Evolutionary conservation across 139 green algal species (phyloP).

Genomic region (Mychonastes homosphaera): DNA sequence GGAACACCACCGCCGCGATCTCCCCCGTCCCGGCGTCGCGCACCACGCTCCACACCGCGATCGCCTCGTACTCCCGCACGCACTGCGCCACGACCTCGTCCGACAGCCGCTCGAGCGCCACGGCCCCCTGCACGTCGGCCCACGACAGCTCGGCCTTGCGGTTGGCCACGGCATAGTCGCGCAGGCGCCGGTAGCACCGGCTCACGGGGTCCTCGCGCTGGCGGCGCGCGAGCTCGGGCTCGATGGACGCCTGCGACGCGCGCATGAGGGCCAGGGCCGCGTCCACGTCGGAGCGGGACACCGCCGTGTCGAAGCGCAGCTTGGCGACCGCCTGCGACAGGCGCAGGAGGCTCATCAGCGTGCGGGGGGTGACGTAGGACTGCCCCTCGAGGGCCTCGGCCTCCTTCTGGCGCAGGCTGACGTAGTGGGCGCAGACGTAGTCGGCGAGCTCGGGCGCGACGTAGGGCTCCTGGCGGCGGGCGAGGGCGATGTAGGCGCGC

Average conservation of each 20-base stretch:
- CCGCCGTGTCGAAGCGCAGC: conserved; percentile 22
- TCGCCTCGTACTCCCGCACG: conserved; percentile 53
- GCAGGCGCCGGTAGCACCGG: conserved; percentile 34
- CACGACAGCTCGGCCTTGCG: conserved; percentile 4
- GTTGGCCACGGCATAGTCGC: conserved; percentile 9
- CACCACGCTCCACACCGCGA: conserved; percentile 52
- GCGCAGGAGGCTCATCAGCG: conserved; percentile 90
- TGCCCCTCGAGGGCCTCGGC: conserved; percentile 28
- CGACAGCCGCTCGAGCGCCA: conserved; percentile 12
- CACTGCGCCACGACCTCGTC: conserved; percentile 45
- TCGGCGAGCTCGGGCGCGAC: conserved; percentile 70
- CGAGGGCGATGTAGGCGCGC: conserved; percentile 73
- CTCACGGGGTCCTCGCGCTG: conserved; percentile 39
- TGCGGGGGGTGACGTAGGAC: conserved; percentile 89
- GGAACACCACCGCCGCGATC: conserved; percentile 29
- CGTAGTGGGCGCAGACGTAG: conserved; percentile 20
- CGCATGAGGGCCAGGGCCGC: conserved; percentile 90
- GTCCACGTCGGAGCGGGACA: conserved; percentile 76
- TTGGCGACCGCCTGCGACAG: conserved; percentile 76
- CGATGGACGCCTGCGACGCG: conserved; percentile 75
- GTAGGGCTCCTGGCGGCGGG: conserved; percentile 41
- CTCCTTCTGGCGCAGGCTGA: conserved; percentile 66
- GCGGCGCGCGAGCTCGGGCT: conserved; percentile 11
- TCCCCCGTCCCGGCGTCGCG: conserved; percentile 19
- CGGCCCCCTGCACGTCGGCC: not conserved